Evolutionary conservation across 2,329 filamentous ascomycete species (phyloP), one percentile per base, ranked within the genome.

Genomic region (Talaromyces atroroseus): DNA sequence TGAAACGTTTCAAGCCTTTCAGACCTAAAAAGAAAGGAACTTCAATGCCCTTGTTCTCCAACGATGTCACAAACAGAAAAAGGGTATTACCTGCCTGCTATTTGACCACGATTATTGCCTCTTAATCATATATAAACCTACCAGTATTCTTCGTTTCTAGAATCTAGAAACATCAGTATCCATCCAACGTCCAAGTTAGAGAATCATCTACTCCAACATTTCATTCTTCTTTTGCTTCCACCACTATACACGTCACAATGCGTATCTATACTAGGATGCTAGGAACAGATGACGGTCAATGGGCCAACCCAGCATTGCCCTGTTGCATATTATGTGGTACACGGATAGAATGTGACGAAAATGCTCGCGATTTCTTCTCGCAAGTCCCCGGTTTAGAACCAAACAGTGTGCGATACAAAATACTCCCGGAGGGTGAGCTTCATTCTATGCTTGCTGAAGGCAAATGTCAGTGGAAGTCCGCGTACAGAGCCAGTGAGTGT

Each of bases 401-500:
- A 38, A 42, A 29, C 14, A 26, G 23, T 7, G 21, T 2, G 14
- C 10, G 24, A 12, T 29, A 42, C n/a, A 49, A 26, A 20, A 42
- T 20, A 21, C 8, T 53, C 14, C 12, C 23, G n/a, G 5, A n/a
- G 21, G 6, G 14, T 21, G 24, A 49, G 5, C 49, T 53, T 21
- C 45, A 42, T 36, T 26, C 20, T 7, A 21, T 44, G 21, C 38
- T 49, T 26, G 21, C 38, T 42, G 18, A 14, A 8, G 20, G 40
- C 11, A 14, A 42, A 29, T 45, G 24, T 29, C 23, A 36, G n/a
- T 57, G 50, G 55, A 23, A 32, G 18, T 53, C 55, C 16, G 51
- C 32, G 49, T 57, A 57, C 18, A 57, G 55, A 49, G 55, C 55
- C 1, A 23, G 50, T 57, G 48, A 57, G 45, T 46, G 16, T 18